Evolutionary conservation across 306 rosid species (phyloP), one percentile per base, ranked within the genome.

Genomic region (Vachellia collinsii): DNA sequence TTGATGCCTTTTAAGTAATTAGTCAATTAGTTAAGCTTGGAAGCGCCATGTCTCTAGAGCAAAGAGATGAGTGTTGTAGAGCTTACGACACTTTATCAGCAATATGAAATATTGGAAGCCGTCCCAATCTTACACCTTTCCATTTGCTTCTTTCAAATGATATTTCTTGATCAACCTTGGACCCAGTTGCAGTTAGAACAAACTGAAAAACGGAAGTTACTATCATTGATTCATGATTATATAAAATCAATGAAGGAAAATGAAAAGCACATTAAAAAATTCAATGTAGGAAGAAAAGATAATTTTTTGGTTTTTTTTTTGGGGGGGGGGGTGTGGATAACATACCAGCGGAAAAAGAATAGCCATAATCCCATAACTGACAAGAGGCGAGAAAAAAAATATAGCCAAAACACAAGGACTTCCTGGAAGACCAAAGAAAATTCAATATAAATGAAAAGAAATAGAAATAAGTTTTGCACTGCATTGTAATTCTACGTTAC

Each of bases 331-430:
- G 81, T n/a, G 20, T 39, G 61, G 11, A 17, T 0, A 81, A 71
- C 69, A 67, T 13, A 92, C 97, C 99, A 95, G 83, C 13, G 99
- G 99, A 74, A 77, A 95, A 71, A 95, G 92, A 77, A 95, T 86
- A 72, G 97, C 97, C 97, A 93, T 93, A 73, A 90, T 85, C 66
- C 97, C 99, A 25, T 90, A 95, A 84, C 95, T 83, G 72, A 95
- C 99, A 79, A 95, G 95, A 72, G 92, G 94, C 11, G 98, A 95
- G 89, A 86, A 91, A 72, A 91, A 89, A 84, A 95, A 88, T 62
- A 91, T 84, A 38, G 98, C 92, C 81, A 91, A 79, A 82, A 91
- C 98, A 47, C 97, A 95, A 34, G 99, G 97, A 85, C 99, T 90
- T 82, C 99, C 98, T 92, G 94, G 42, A 89, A 75, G 72, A 75